These are phyloP conservation scores for Fusarium circinatum DNA, from an alignment of 2,329 filamentous ascomycete genomes.

Conservation along the genomic window DNA sequence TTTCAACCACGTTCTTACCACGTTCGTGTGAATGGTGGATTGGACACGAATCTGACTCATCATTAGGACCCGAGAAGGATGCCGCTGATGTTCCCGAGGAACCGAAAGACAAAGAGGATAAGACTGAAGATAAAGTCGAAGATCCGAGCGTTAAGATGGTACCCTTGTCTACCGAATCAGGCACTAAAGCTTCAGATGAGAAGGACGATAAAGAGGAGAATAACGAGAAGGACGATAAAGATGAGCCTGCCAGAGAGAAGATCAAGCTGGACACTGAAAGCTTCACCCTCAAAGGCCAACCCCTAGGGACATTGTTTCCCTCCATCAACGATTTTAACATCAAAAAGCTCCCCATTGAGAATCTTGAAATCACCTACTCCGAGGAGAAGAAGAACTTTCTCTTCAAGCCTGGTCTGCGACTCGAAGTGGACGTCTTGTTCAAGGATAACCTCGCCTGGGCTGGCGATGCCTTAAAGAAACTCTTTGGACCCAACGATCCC, in stretches of 20 bases:
- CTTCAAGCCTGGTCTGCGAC: background rate
- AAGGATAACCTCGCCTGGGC: background rate
- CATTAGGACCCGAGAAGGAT: background rate
- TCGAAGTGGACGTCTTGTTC: background rate
- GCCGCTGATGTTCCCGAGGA: background rate
- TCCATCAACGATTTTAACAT: background rate
- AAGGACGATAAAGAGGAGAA: background rate
- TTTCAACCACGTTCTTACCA: too few species aligned
- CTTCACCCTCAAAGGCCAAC: background rate
- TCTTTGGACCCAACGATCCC: background rate
- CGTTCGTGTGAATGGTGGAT: accelerated
- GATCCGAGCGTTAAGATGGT: background rate
- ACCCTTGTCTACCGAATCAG: background rate
- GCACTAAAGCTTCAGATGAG: too few species aligned
- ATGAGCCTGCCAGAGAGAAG: background rate
- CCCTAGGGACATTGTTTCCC: background rate
- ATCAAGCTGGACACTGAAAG: background rate
- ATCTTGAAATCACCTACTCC: accelerated
- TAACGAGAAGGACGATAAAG: accelerated
- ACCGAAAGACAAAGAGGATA: background rate
- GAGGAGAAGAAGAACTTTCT: background rate
- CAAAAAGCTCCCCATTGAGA: accelerated
- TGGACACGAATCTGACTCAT: background rate
- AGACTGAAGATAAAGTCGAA: background rate
- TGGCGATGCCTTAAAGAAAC: accelerated